A percentile compares a stretch with the other conserved stretches of the same genome.
These are phyloP conservation scores for Zychaea mexicana DNA, from an alignment of 371 early-diverging fungal species.

Conservation along the genomic window DNA sequence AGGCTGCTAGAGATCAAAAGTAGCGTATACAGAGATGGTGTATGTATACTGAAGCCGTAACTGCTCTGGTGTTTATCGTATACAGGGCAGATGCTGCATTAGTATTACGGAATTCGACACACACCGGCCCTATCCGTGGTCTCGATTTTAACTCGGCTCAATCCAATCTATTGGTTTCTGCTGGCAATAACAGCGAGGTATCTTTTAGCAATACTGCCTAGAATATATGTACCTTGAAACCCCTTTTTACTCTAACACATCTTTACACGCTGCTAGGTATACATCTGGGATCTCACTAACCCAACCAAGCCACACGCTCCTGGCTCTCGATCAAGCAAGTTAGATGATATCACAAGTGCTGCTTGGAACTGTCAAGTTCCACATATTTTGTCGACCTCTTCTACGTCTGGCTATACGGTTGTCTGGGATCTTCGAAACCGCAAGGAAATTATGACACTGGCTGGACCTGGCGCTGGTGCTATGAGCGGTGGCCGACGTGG, in stretches of 20 bases:
- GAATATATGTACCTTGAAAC: too few species aligned
- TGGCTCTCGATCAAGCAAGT: slow-evolving; percentile 77
- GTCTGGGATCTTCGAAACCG: slow-evolving; percentile 94
- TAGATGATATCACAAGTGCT: slow-evolving; percentile 88
- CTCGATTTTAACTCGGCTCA: slow-evolving; percentile 93
- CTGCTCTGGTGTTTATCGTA: too few species aligned
- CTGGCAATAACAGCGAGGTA: slow-evolving; percentile 89
- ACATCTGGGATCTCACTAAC: slow-evolving; percentile 92
- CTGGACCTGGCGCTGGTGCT: slow-evolving; percentile 63
- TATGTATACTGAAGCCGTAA: too few species aligned
- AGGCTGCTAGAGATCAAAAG: too few species aligned
- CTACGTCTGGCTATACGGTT: slow-evolving; percentile 90
- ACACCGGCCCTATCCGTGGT: slow-evolving; percentile 89
- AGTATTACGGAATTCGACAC: slow-evolving; percentile 71
- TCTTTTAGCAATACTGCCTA: background rate
- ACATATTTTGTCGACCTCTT: slow-evolving; percentile 92
- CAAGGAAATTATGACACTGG: slow-evolving; percentile 84
- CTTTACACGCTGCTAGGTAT: slow-evolving; percentile 56
- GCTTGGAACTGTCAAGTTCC: slow-evolving; percentile 94
- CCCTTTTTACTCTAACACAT: too few species aligned
- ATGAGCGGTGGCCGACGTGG: slow-evolving; percentile 61
- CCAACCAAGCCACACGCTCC: slow-evolving; percentile 88
- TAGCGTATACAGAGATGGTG: too few species aligned
- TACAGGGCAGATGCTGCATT: slow-evolving; percentile 49
- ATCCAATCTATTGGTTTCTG: slow-evolving; percentile 86